phyloP scores from a whole-genome alignment of 1,284 basidiomycete species.

The Rhodofomes roseus region DNA sequence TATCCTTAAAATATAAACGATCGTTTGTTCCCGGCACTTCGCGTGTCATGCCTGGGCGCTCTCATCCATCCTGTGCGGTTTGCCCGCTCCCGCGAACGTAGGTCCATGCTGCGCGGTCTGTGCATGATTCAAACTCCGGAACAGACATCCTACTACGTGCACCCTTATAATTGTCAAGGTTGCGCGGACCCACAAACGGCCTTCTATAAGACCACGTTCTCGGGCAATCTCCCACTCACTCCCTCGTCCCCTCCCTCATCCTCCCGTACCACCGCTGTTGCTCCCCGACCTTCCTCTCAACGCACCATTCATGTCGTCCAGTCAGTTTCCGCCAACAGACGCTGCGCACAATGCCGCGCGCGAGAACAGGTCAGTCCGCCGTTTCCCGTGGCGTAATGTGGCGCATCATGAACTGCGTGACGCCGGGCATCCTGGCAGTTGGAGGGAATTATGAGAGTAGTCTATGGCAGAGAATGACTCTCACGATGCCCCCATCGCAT shows the following conservation, averaged over 20 bases:
- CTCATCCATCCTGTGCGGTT: not conserved
- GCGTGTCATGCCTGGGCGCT: slow-evolving; percentile 4
- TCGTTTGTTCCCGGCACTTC: slow-evolving; percentile 1
- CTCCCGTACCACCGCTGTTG: not conserved
- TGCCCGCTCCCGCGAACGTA: slow-evolving; percentile 10
- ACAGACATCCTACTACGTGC: slow-evolving; percentile 4
- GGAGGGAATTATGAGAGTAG: not conserved
- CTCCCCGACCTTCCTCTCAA: not conserved
- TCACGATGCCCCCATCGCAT: not conserved
- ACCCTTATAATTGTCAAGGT: not conserved
- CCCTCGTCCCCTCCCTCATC: not conserved
- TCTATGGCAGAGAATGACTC: not conserved
- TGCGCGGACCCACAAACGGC: slow-evolving; percentile 3
- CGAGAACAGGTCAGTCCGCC: not conserved
- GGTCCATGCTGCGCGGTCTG: slow-evolving; percentile 9
- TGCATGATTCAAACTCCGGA: slow-evolving; percentile 8
- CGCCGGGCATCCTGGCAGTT: not conserved
- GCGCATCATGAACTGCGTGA: not conserved
- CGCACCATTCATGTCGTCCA: not conserved
- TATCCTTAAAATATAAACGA: not conserved
- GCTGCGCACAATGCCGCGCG: not conserved
- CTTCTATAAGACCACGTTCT: not conserved
- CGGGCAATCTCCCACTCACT: not conserved
- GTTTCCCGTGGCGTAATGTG: not conserved
- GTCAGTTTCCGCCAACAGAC: not conserved